phyloP scores from a whole-genome alignment of 169 alveolate genomes.

The Ichthyophthirius multifiliis region DNA sequence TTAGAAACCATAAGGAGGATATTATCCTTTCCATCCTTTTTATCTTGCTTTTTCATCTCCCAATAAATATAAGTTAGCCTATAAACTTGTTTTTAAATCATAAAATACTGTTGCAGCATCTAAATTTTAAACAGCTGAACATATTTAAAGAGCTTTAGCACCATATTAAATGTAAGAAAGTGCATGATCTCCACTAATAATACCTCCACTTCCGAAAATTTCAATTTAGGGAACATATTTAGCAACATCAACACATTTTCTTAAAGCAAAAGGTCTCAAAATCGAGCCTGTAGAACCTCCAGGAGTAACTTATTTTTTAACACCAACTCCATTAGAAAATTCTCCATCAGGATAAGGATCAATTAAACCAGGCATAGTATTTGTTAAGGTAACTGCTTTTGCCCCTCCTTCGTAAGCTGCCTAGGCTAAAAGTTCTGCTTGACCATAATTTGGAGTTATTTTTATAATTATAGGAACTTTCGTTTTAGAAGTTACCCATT shows the following conservation, averaged over 20 bases:
- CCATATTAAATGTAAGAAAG: conserved; percentile 40
- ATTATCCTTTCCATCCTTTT: conserved; percentile 48
- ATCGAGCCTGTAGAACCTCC: conserved; percentile 52
- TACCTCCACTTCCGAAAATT: conserved; percentile 50
- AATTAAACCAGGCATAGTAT: conserved; percentile 44
- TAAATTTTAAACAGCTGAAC: conserved; percentile 44
- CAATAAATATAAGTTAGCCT: conserved; percentile 32
- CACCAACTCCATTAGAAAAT: conserved; percentile 39
- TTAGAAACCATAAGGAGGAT: conserved; percentile 23
- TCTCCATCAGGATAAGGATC: conserved; percentile 48
- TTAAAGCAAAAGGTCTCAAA: conserved; percentile 47
- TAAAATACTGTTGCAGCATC: conserved; percentile 48
- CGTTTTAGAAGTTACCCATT: conserved; percentile 35
- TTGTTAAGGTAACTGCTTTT: conserved; percentile 47
- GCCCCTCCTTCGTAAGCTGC: conserved; percentile 54
- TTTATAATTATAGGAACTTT: conserved; percentile 39
- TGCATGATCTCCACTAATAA: conserved; percentile 46
- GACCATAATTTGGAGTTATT: conserved; percentile 51
- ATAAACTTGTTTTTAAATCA: conserved; percentile 37
- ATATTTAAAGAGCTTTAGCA: conserved; percentile 40
- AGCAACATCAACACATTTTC: conserved; percentile 49
- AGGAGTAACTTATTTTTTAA: conserved; percentile 18
- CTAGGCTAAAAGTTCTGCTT: conserved; percentile 38
- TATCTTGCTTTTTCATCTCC: conserved; percentile 6
- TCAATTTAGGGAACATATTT: conserved; percentile 33